Evolutionary conservation across 306 rosid genomes (phyloP), one percentile per base, ranked within the genome.

Genomic region (Fragaria vesca): DNA sequence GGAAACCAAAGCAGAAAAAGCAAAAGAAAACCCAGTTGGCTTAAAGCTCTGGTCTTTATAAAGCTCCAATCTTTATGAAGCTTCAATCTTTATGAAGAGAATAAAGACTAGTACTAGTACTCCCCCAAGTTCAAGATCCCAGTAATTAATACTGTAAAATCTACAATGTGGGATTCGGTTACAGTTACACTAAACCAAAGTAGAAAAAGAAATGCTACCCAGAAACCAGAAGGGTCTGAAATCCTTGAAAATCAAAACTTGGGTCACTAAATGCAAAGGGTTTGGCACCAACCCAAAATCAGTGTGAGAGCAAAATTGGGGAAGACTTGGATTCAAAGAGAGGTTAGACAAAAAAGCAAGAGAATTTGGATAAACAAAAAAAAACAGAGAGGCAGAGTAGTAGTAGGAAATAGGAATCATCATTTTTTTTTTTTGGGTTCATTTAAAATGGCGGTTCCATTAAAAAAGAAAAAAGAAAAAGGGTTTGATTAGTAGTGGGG

Each of bases 291-390:
- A 74, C 83, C 81, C 84, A 70, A 75, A 78, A 87, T 21, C 73
- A 76, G 50, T 62, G 55, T 26, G 69, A 60, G 12, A 71, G 79
- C 74, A 83, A 57, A 32, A 73, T 20, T 76, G 38, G 81, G 81
- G 87, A 78, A 52, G 71, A 84, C 96, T 89, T 93, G 58, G 87
- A 89, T 85, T 89, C 81, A 81, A 91, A 91, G 94, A 84, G 87
- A 89, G 85, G 86, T 67, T 89, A 77, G 46, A 34, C 60, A 12
- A n/a, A 75, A 34, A 57, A 52, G 52, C 28, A 69, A 43, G 74
- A 54, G 73, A 78, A 66, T 36, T 46, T 73, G 67, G 80, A 72
- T 26, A 48, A 69, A 70, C 55, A 10, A 63, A 10, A 63, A 24
- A 79, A 42, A 7, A 4, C 6, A 63, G 50, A 11, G 26, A 78